These are phyloP conservation scores for Perkinsus chesapeaki DNA, from an alignment of 169 alveolate genomes.

Conservation along the genomic window DNA sequence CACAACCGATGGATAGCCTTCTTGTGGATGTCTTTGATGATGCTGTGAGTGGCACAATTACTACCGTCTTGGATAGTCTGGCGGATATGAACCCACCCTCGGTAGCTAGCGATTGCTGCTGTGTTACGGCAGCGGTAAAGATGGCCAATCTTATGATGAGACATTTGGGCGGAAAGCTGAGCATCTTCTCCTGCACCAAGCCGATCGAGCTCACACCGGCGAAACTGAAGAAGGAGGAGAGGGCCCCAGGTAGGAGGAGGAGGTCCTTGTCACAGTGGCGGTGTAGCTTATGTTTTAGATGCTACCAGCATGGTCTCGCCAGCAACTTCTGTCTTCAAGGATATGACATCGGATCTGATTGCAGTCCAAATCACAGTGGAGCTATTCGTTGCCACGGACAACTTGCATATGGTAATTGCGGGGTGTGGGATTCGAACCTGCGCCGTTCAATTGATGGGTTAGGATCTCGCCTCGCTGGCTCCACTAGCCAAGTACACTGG, in stretches of 20 bases:
- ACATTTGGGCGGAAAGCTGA: neutral
- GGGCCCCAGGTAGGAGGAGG: neutral
- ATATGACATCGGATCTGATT: constrained; percentile 30
- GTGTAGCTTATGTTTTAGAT: neutral
- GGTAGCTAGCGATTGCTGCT: neutral
- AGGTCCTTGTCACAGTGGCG: neutral
- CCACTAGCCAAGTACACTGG: constrained; percentile 61
- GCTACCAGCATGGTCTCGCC: neutral
- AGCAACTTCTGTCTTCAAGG: neutral
- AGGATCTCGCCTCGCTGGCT: constrained; percentile 50
- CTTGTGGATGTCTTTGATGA: neutral
- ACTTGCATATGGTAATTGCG: constrained; percentile 43
- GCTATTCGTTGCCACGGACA: constrained; percentile 51
- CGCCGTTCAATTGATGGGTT: neutral
- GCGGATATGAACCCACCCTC: neutral
- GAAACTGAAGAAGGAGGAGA: neutral
- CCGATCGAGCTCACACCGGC: neutral
- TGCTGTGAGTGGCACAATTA: neutral
- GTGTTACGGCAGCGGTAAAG: neutral
- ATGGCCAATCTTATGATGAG: neutral
- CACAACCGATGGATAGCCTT: neutral
- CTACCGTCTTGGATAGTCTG: neutral
- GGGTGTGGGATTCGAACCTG: constrained; percentile 2
- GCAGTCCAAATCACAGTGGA: constrained; percentile 58
- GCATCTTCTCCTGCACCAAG: neutral